Conservation (phyloP, 179 eudicot species). For the Silene noctiflora region DNA sequence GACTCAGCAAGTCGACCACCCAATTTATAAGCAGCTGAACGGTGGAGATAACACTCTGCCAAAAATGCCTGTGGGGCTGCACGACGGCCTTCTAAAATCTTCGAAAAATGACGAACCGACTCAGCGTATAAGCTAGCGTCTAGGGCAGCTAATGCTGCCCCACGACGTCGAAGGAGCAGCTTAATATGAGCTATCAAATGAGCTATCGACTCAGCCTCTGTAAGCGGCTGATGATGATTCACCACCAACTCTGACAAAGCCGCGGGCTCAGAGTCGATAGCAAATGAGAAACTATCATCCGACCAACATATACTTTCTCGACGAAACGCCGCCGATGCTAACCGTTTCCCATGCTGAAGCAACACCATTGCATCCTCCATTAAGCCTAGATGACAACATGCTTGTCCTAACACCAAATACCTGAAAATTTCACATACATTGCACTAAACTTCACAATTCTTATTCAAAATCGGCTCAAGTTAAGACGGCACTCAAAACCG, state of each 20-base stretch:
- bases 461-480: not conserved
- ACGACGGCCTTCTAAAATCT: constrained; percentile 80
- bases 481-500: no score
- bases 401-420: constrained; percentile 82
- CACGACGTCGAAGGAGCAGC: constrained; percentile 83
- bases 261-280: constrained; percentile 34
- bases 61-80: constrained; percentile 85
- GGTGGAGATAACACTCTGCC: constrained; percentile 76
- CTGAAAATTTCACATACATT: constrained; percentile 28
- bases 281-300: constrained; percentile 71
- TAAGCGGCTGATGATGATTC: constrained; percentile 25
- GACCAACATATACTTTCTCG: constrained; percentile 75
- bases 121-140: constrained; percentile 85
- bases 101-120: constrained; percentile 84
- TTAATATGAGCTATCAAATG: constrained; percentile 76
- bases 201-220: constrained; percentile 60
- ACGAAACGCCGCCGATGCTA: constrained; percentile 83
- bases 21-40: constrained; percentile 63
- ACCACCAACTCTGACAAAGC: constrained; percentile 27
- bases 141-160: constrained; percentile 76
- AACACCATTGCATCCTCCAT: constrained; percentile 93
- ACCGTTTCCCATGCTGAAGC: constrained; percentile 87
- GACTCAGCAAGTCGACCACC: constrained; percentile 67
- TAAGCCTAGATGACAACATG: constrained; percentile 81
- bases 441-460: no score